Evolutionary conservation across 1,284 basidiomycete species (phyloP).

Genomic region (Puccinia novopanici): DNA sequence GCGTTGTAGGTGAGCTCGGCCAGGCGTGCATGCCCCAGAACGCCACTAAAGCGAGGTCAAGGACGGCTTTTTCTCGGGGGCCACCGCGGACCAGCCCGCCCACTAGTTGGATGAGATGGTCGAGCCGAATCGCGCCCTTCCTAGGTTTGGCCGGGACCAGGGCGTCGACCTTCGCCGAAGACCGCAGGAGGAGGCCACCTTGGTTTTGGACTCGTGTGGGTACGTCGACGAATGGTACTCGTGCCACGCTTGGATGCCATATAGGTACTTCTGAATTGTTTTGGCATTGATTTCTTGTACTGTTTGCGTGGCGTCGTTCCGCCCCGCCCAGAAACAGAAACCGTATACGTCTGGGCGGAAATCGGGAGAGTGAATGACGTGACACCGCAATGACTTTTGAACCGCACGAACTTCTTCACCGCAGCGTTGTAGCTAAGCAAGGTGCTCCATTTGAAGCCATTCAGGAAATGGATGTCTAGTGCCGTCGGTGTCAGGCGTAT

Average conservation of each 20-base stretch:
- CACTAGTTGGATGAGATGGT: background rate
- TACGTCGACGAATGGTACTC: background rate
- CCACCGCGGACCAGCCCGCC: background rate
- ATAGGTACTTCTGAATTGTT: background rate
- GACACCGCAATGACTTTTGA: background rate
- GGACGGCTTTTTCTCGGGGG: background rate
- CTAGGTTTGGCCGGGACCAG: background rate
- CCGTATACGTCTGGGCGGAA: background rate
- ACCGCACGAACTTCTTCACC: background rate
- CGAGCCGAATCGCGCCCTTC: background rate
- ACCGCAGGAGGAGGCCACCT: background rate
- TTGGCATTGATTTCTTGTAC: background rate
- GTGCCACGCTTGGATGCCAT: background rate
- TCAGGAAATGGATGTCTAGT: background rate
- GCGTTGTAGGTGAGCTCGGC: background rate
- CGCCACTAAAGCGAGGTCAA: background rate
- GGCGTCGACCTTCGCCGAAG: background rate
- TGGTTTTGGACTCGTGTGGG: background rate
- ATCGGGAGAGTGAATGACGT: background rate
- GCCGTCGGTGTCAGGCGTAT: background rate
- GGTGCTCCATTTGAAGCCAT: background rate
- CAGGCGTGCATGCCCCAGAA: conserved; percentile 18
- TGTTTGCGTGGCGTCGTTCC: background rate
- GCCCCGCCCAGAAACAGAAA: background rate
- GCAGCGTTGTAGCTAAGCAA: conserved; percentile 7